These are phyloP conservation scores for Fagus crenata DNA, from an alignment of 306 rosid genomes.

Conservation along the genomic window DNA sequence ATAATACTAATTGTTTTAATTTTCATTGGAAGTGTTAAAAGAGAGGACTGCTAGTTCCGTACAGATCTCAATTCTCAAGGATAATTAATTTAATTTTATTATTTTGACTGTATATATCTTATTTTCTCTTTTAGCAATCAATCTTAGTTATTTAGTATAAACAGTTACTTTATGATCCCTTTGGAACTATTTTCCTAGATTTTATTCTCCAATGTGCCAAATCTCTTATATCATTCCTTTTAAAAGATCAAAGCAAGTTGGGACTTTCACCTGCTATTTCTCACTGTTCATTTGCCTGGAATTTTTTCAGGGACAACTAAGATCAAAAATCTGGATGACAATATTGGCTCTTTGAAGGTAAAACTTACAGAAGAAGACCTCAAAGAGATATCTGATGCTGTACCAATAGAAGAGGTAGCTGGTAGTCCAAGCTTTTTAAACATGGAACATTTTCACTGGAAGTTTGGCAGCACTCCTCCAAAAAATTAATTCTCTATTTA, in stretches of 20 bases:
- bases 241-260: background rate
- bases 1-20: background rate
- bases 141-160: too few species aligned
- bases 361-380: conserved; percentile 45
- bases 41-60: too few species aligned
- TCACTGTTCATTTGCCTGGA: background rate
- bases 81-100: too few species aligned
- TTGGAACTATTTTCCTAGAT: too few species aligned
- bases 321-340: conserved; percentile 56
- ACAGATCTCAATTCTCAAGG: too few species aligned
- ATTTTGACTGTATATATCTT: too few species aligned
- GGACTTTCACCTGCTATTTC: background rate
- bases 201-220: too few species aligned
- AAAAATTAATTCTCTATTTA: conserved; percentile 8
- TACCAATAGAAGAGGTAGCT: conserved; percentile 49
- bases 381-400: conserved; percentile 47
- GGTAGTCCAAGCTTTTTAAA: conserved; percentile 34
- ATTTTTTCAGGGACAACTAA: conserved; percentile 56
- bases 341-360: conserved; percentile 51
- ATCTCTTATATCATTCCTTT: background rate
- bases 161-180: too few species aligned
- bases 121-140: too few species aligned
- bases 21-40: too few species aligned
- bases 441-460: conserved; percentile 28
- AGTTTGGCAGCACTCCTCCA: conserved; percentile 57